phyloP scores from a whole-genome alignment of 768 basidiomycete species.

The Trametes punicea region DNA sequence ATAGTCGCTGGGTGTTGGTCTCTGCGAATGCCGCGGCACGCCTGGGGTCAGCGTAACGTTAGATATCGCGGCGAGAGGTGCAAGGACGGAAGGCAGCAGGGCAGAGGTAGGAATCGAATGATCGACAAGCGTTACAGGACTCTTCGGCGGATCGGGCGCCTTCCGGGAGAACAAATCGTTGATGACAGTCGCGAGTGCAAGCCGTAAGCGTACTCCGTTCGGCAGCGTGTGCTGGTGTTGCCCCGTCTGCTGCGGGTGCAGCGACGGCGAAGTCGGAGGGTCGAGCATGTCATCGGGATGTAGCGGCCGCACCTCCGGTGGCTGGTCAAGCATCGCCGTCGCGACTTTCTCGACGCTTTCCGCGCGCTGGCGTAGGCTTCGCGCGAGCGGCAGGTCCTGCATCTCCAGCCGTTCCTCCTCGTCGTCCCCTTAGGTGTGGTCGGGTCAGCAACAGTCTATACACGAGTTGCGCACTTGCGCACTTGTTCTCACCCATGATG shows the following conservation, averaged over 20 bases:
- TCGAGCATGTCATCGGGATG: slow-evolving; percentile 52
- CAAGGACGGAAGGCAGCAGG: slow-evolving; percentile 32
- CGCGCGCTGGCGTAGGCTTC: slow-evolving; percentile 64
- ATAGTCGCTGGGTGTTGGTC: slow-evolving; percentile 34
- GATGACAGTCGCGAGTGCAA: slow-evolving; percentile 72
- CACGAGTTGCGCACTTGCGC: no score
- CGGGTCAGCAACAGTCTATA: slow-evolving; percentile 29
- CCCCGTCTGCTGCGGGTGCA: slow-evolving; percentile 31
- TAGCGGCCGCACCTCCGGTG: slow-evolving; percentile 58
- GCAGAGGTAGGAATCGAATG: slow-evolving; percentile 22
- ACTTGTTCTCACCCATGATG: slow-evolving; percentile 19
- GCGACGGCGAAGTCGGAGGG: slow-evolving; percentile 50
- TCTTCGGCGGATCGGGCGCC: slow-evolving; percentile 39
- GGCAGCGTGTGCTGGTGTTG: slow-evolving; percentile 63
- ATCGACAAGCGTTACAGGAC: slow-evolving; percentile 20
- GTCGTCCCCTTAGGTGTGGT: slow-evolving; percentile 48
- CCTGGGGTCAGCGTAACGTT: slow-evolving; percentile 3
- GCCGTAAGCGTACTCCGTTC: slow-evolving; percentile 75
- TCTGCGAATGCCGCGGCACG: slow-evolving; percentile 8
- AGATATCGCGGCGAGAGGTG: slow-evolving; percentile 25
- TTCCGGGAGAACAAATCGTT: slow-evolving; percentile 81
- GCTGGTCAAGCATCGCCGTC: slow-evolving; percentile 76
- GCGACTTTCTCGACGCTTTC: slow-evolving; percentile 83
- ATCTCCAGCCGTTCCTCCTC: slow-evolving; percentile 54
- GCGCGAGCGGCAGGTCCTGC: slow-evolving; percentile 63